Base-by-base conservation (phyloP, 129 eudicot genomes). In the Lactuca sativa region DNA sequence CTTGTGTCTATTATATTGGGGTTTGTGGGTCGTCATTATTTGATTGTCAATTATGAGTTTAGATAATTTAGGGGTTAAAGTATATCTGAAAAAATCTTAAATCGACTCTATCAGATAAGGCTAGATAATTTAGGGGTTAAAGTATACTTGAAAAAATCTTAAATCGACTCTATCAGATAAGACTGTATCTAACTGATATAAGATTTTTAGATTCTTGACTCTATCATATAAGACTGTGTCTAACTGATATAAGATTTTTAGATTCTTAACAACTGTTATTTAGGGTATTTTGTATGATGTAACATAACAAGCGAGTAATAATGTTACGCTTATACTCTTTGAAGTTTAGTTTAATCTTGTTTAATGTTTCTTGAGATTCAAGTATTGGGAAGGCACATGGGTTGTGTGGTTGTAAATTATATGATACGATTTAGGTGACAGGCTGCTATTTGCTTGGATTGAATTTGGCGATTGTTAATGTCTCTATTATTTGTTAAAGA, bases 1-100 rank as follows among this genome's bases (percentile, higher is more conserved):
- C 69, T 69, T 69, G 57, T 62, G 43, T 59, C 60, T 58, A 59
- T 71, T 70, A 70, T 14, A 43, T 58, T 67, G 41, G 18, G 63
- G 57, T 40, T 31, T 71, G 75, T 71, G 75, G 69, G 69, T 72
- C 69, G 34, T 72, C 38, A 61, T 72, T 62, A 60, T 51, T 52
- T 60, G 13, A 6, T 61, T 47, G 40, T 72, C 69, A 49, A 61
- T 61, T 49, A 37, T 62, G 32, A 52, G 62, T 72, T 47, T 52
- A 70, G 43, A 51, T 61, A 21, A 10, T 61, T 36, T 51, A 61
- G 33, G 10, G 18, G 15, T 10, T 40, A 51, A 51, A 13, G 56
- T 51, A 5, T 51, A 25, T 0, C 30, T 25, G 30, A 25, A 25
- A 25, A 25, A 25, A 25, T 25, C 30, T 25, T 25, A 2, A 2